Evolutionary conservation across 768 basidiomycete genomes (phyloP), one percentile per base, ranked within the genome.

Genomic region (Lactifluus rugatus): DNA sequence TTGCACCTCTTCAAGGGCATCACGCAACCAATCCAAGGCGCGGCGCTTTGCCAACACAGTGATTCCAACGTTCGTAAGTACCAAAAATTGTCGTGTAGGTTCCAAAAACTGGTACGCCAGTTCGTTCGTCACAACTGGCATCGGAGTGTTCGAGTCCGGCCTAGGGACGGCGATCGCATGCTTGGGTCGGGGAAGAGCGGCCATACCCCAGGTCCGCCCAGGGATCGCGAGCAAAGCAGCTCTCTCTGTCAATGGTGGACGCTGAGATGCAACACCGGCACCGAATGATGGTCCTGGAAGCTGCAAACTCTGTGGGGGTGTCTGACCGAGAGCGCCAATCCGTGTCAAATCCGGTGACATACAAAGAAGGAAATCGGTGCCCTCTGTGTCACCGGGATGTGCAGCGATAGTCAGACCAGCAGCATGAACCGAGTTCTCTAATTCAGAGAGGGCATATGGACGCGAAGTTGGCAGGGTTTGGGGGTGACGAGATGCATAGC

Each of bases 141-240:
- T 71, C 28, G 83, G 79, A 2, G 66, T 61, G 37, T 66, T 66
- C 7, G 69, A 52, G 28, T 69, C 67, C 16, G 66, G 66, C 8
- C 69, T 65, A 0, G 70, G 61, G 36, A 70, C 68, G 10, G 77
- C 70, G 23, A 74, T 48, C 50, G 61, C 48, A 32, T 65, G 58
- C 55, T 65, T 71, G 16, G 73, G 65, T 34, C 68, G 49, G 71
- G 74, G 41, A 66, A 85, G 75, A 19, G 79, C 73, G 3, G 85
- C 84, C 74, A 91, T 84, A 25, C 84, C 87, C 89, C 90, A 93
- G 7, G 89, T 89, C 62, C 83, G 75, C 1, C 93, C 93, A 14
- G 85, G 83, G 56, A 94, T 84, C 11, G 84, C 75, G n/a, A 93
- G 71, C 25, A 92, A 67, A 5, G 83, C 81, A 2, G 89, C 86